A percentile compares a stretch with the other conserved stretches of the same genome.
These are phyloP conservation scores for Nicotiana paniculata DNA, from an alignment of 257 asterid genomes.

Conservation along the genomic window DNA sequence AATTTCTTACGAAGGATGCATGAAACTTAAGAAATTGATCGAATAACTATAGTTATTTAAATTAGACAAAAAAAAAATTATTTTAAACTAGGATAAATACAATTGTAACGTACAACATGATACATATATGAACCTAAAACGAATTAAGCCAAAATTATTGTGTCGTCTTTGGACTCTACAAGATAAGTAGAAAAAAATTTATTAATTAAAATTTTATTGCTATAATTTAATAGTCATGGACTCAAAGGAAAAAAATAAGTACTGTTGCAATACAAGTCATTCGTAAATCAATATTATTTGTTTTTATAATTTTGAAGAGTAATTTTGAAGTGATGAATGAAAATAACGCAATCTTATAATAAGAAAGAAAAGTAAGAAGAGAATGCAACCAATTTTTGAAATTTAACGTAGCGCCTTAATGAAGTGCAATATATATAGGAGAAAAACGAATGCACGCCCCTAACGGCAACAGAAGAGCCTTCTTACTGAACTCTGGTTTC, in stretches of 20 bases:
- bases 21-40: too few species aligned
- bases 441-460: background rate
- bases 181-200: background rate
- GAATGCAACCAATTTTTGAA: background rate
- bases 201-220: background rate
- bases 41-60: too few species aligned
- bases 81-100: background rate
- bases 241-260: background rate
- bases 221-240: background rate
- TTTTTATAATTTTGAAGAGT: too few species aligned
- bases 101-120: background rate
- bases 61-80: background rate
- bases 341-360: background rate
- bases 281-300: background rate
- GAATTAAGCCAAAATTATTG: background rate
- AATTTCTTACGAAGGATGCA: too few species aligned
- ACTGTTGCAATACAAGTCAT: background rate
- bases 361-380: too few species aligned
- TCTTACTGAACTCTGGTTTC: background rate
- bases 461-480: background rate
- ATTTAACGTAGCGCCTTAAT: background rate
- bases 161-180: background rate
- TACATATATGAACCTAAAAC: background rate
- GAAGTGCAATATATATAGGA: background rate
- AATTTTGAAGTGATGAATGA: background rate